Evolutionary conservation across 2,329 filamentous ascomycete genomes (phyloP).

Genomic region (Hypoxylon sp.): DNA sequence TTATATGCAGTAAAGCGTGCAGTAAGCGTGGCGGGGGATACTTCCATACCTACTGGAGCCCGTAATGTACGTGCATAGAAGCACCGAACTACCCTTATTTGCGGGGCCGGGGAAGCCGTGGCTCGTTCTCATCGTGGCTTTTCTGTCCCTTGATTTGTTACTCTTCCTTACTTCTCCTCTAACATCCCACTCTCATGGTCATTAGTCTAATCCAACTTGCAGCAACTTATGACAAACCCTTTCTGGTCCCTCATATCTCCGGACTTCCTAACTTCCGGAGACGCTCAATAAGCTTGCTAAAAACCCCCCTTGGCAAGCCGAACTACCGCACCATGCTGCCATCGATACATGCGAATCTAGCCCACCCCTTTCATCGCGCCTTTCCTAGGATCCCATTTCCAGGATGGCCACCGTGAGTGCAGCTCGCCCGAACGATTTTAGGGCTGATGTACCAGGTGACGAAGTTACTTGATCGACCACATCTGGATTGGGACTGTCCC

Average conservation of each 20-base stretch:
- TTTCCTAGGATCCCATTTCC: slow-evolving; percentile 26
- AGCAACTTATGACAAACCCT: slow-evolving; percentile 42
- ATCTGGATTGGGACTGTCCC: slow-evolving; percentile 38
- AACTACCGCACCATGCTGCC: slow-evolving; percentile 37
- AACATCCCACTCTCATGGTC: slow-evolving; percentile 43
- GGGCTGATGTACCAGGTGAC: slow-evolving; percentile 37
- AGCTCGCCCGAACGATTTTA: slow-evolving; percentile 29
- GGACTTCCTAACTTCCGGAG: slow-evolving; percentile 18
- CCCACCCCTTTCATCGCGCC: slow-evolving; percentile 16
- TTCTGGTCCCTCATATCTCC: slow-evolving; percentile 23
- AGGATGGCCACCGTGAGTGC: slow-evolving; percentile 32
- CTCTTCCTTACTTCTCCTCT: slow-evolving; percentile 9
- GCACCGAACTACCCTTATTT: slow-evolving; percentile 27
- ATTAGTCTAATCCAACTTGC: slow-evolving; percentile 34
- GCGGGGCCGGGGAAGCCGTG: slow-evolving; percentile 41
- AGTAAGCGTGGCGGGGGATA: slow-evolving; percentile 26
- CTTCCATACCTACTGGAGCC: too few species aligned
- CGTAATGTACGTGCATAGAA: background rate
- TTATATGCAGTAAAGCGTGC: slow-evolving; percentile 32
- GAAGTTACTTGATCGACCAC: slow-evolving; percentile 30
- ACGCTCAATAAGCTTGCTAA: slow-evolving; percentile 3
- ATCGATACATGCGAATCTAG: slow-evolving; percentile 16
- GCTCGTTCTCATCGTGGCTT: slow-evolving; percentile 20
- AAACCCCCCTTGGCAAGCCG: slow-evolving; percentile 22
- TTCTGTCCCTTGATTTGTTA: slow-evolving; percentile 42